Conservation (phyloP, 768 basidiomycete species). For the Leccinum rimulosum region DNA sequence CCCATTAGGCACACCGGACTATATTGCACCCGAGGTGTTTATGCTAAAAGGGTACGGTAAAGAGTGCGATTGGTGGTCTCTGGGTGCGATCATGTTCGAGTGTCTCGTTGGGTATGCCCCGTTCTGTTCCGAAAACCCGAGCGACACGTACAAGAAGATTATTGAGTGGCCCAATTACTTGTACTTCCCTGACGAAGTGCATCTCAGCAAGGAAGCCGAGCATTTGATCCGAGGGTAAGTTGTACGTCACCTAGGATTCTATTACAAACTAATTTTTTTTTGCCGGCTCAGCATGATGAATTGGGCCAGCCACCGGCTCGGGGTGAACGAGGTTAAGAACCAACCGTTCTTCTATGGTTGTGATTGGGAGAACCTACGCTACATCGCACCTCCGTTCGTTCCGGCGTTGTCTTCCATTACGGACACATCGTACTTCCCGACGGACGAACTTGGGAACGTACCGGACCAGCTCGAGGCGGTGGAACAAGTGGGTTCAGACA, state of each 20-base stretch:
- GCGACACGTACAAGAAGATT: slow-evolving; percentile 98
- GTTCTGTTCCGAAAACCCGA: slow-evolving; percentile 95
- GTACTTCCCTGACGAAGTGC: slow-evolving; percentile 92
- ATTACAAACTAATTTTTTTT: slow-evolving; percentile 1
- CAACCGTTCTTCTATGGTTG: slow-evolving; percentile 96
- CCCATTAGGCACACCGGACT: slow-evolving; percentile 34
- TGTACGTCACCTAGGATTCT: not conserved
- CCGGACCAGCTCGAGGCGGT: slow-evolving; percentile 58
- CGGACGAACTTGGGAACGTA: slow-evolving; percentile 81
- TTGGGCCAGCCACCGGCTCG: slow-evolving; percentile 72
- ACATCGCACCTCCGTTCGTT: slow-evolving; percentile 95
- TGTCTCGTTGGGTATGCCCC: slow-evolving; percentile 97
- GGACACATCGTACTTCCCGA: slow-evolving; percentile 96
- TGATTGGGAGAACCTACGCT: slow-evolving; percentile 88
- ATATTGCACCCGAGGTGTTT: slow-evolving; percentile 98
- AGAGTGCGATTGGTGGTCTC: slow-evolving; percentile 99
- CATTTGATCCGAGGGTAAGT: slow-evolving; percentile 81
- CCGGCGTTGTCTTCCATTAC: slow-evolving; percentile 89
- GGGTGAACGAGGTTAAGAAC: slow-evolving; percentile 81
- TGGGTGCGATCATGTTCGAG: slow-evolving; percentile 99
- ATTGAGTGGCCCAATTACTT: slow-evolving; percentile 93
- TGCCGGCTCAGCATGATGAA: slow-evolving; percentile 70
- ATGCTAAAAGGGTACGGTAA: slow-evolving; percentile 96
- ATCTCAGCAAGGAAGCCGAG: slow-evolving; percentile 88
- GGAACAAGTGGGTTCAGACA: slow-evolving; percentile 62